These are phyloP conservation scores for Pseudozyma tsukubaensis DNA, from an alignment of 1,284 basidiomycete species.

Conservation along the genomic window DNA sequence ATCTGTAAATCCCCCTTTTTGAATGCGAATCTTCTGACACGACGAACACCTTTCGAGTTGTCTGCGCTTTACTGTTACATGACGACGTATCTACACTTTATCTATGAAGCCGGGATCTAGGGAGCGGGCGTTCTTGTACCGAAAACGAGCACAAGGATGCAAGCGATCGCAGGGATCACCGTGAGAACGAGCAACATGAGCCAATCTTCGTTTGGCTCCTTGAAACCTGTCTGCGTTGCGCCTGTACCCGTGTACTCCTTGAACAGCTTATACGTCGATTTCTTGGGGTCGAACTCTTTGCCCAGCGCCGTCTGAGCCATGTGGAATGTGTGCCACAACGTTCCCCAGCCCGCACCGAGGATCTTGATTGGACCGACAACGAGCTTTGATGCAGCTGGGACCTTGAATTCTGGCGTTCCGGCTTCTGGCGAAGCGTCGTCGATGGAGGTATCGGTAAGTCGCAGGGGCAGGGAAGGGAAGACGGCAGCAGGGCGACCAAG, in stretches of 20 bases:
- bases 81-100: not conserved
- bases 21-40: too few relatives aligned
- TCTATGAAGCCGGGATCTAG: not conserved
- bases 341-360: conserved; percentile 65
- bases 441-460: conserved; percentile 52
- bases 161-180: conserved; percentile 20
- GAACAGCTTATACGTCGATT: conserved; percentile 20
- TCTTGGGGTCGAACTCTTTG: conserved; percentile 11
- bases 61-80: too few relatives aligned
- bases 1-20: too few relatives aligned
- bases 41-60: too few relatives aligned
- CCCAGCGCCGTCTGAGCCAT: conserved; percentile 42
- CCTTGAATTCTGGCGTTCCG: conserved; percentile 54
- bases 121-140: not conserved
- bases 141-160: conserved; percentile 23
- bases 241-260: conserved; percentile 33
- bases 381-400: conserved; percentile 54
- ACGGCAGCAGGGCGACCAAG: conserved; percentile 79
- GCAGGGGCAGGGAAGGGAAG: conserved; percentile 75
- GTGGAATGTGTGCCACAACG: conserved; percentile 48
- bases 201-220: conserved; percentile 38
- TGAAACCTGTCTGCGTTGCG: conserved; percentile 35
- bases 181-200: conserved; percentile 31
- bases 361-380: conserved; percentile 61
- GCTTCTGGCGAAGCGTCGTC: conserved; percentile 37